phyloP scores from a whole-genome alignment of 2,329 filamentous ascomycete genomes.

The Scedosporium apiospermum region DNA sequence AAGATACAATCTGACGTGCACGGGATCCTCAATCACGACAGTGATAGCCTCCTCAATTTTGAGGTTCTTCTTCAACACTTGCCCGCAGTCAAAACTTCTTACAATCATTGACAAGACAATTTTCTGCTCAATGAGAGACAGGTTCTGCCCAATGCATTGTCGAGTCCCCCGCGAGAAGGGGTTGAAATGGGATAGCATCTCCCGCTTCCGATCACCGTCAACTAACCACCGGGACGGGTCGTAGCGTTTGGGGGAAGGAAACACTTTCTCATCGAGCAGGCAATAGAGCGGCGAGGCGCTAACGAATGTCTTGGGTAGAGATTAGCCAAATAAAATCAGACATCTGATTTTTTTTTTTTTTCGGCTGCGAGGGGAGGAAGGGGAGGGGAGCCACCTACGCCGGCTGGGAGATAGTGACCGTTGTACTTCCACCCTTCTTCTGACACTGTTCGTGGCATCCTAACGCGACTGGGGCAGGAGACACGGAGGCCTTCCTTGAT shows the following conservation, averaged over 20 bases:
- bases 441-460: conserved; percentile 8
- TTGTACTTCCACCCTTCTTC: conserved; percentile 4
- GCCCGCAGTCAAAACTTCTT: not conserved
- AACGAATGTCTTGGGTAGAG: not conserved
- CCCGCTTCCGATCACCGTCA: not conserved
- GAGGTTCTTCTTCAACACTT: not conserved
- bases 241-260: not conserved
- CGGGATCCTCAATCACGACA: not conserved
- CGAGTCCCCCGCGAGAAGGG: conserved; percentile 7
- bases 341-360: too few species aligned
- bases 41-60: not conserved
- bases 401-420: not conserved
- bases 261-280: conserved; percentile 4
- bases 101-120: not conserved
- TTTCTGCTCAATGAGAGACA: not conserved
- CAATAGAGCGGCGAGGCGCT: conserved; percentile 6
- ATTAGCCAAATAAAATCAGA: too few species aligned
- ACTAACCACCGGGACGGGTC: conserved; percentile 5
- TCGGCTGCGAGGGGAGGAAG: not conserved
- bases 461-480: conserved; percentile 6
- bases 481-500: conserved; percentile 9
- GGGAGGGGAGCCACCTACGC: not conserved
- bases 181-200: conserved; percentile 5
- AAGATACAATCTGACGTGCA: not conserved
- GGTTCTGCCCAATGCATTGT: conserved; percentile 9